Percentiles rank a stretch among this genome's conserved stretches.
Evolutionary conservation across 192 early-diverging fungal species (phyloP).

Genomic region (Linnemannia exigua): DNA sequence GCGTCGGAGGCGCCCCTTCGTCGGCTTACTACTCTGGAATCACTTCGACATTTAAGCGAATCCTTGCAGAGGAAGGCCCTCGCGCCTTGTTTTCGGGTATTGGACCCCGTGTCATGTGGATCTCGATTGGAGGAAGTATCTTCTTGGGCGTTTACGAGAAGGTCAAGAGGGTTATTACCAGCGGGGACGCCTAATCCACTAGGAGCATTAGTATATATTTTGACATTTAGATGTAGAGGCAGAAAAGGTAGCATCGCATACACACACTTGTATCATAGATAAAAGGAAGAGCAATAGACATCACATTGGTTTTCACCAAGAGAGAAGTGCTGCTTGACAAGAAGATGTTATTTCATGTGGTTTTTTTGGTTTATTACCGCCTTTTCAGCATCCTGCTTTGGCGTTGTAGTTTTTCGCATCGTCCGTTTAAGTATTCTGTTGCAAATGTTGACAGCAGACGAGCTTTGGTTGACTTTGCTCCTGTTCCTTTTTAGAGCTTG

Average conservation of each 20-base stretch:
- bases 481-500: constrained; percentile 42
- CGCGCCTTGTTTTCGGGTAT: constrained; percentile 89
- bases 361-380: neutral
- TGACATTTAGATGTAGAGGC: neutral
- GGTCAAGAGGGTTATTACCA: constrained; percentile 54
- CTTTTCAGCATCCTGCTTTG: neutral
- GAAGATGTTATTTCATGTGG: neutral
- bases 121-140: constrained; percentile 94
- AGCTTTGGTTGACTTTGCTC: neutral
- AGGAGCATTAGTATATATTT: constrained; percentile 2
- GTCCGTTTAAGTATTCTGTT: neutral
- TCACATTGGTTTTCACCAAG: neutral
- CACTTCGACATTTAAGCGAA: constrained; percentile 76
- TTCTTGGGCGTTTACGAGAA: constrained; percentile 98
- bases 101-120: constrained; percentile 95
- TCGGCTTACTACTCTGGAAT: constrained; percentile 77
- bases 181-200: constrained; percentile 2
- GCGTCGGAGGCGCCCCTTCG: constrained; percentile 32
- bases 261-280: constrained; percentile 12
- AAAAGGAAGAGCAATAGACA: neutral
- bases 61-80: constrained; percentile 84
- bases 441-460: neutral
- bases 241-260: neutral
- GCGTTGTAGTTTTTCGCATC: neutral
- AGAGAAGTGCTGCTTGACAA: neutral